Conservation (phyloP, 2,329 filamentous ascomycete genomes). For the Xylaria sp. region DNA sequence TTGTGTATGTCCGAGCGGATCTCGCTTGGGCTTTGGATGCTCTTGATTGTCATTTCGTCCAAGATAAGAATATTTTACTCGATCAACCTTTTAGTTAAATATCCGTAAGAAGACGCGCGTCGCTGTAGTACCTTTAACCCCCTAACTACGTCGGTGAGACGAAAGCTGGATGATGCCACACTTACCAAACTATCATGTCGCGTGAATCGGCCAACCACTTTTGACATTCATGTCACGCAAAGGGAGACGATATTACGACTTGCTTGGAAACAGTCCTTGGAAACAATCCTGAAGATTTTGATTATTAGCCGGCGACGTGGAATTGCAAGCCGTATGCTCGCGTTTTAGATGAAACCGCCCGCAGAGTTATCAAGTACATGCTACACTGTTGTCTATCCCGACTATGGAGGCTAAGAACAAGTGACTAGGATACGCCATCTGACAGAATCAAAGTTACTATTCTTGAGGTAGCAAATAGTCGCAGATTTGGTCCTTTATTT, state of each 20-base stretch:
- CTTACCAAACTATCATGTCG: neutral
- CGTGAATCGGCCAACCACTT: neutral
- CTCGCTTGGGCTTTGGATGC: neutral
- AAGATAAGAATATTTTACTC: neutral
- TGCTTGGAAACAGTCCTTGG: neutral
- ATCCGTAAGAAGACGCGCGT: neutral
- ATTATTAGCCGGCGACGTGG: neutral
- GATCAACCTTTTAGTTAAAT: neutral
- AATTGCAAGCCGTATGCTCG: neutral
- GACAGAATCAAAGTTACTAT: neutral
- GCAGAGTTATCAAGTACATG: neutral
- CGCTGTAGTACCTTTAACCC: neutral
- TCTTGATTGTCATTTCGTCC: neutral
- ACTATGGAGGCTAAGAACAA: neutral
- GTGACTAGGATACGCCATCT: neutral
- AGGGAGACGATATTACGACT: neutral
- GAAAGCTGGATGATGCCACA: neutral
- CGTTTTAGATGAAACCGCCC: neutral
- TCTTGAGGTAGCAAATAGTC: neutral
- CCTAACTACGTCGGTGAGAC: neutral
- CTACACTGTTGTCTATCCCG: neutral
- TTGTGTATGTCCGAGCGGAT: neutral
- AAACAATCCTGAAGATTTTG: neutral
- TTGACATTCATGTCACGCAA: neutral
- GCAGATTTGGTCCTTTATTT: neutral